Evolutionary conservation across 2,329 filamentous ascomycete species (phyloP).

Genomic region (Metarhizium robertsii): DNA sequence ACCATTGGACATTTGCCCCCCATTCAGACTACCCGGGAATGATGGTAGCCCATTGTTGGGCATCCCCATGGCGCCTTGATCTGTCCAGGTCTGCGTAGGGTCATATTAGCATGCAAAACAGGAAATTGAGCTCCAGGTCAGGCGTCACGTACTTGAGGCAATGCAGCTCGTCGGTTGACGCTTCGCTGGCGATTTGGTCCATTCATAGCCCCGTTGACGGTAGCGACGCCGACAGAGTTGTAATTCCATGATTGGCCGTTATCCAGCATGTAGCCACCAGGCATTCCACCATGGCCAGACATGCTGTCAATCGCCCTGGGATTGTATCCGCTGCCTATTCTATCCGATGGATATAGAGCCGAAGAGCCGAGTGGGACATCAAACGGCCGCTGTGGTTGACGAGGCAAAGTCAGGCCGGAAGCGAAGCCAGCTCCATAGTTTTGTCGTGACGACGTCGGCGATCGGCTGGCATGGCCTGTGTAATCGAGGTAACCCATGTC

Average conservation of each 20-base stretch:
- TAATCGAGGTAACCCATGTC: slow-evolving; percentile 67
- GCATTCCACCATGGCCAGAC: slow-evolving; percentile 28
- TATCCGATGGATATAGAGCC: slow-evolving; percentile 62
- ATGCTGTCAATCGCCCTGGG: slow-evolving; percentile 48
- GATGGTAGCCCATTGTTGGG: slow-evolving; percentile 26
- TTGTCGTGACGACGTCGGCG: slow-evolving; percentile 60
- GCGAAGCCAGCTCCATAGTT: slow-evolving; percentile 45
- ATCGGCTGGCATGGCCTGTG: slow-evolving; percentile 47
- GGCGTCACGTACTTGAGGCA: slow-evolving; percentile 59
- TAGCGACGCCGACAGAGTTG: slow-evolving; percentile 54
- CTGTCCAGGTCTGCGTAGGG: slow-evolving; percentile 38
- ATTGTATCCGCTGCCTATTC: slow-evolving; percentile 50
- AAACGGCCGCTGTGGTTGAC: slow-evolving; percentile 62
- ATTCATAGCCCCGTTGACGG: slow-evolving; percentile 54
- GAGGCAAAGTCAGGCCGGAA: slow-evolving; percentile 32
- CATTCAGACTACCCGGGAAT: slow-evolving; percentile 25
- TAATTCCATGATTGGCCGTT: slow-evolving; percentile 78
- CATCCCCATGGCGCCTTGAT: slow-evolving; percentile 34
- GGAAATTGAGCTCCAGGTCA: neutral
- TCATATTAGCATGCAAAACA: slow-evolving; percentile 1
- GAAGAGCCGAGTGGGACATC: slow-evolving; percentile 57
- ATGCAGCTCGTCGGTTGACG: slow-evolving; percentile 47
- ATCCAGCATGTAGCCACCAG: slow-evolving; percentile 44
- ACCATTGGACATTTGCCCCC: slow-evolving; percentile 28
- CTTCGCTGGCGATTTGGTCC: slow-evolving; percentile 49